Base-by-base conservation (phyloP, 2,329 filamentous ascomycete species). In the Fusarium tupiense region DNA sequence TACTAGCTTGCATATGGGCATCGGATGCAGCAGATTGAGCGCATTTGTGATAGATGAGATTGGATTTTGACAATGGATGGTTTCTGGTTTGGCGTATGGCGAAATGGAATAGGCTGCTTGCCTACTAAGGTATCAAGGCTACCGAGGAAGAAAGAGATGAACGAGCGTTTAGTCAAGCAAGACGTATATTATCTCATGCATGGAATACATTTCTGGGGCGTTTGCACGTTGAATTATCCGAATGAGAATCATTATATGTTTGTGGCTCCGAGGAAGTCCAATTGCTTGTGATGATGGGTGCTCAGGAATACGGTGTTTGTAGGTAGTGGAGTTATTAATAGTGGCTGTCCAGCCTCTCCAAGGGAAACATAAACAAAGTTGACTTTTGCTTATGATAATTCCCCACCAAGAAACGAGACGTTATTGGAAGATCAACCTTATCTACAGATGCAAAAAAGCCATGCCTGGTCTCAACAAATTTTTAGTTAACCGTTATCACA, bases 31-130 rank as follows among this genome's bases (percentile, higher is more conserved):
- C 61, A 73, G 61, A 71, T 72, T 79, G 76, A 72, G 76, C 62
- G 66, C 63, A 76, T 73, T 72, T 67, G 64, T 46, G 47, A 71
- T 65, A 64, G 69, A 69, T 44, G 59, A 68, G 59, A 64, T 47
- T 46, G 50, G 54, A 59, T 67, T 50, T 56, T 50, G 63, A 56
- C 41, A 62, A 16, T 61, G 64, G 54, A 44, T 38, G 31, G 52
- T 63, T 59, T 67, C 60, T 71, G 69, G 73, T 67, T 76, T 73
- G 76, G 76, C 72, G 76, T 56, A 74, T 53, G 72, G 76, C 70
- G 69, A 72, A 72, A 65, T 40, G 75, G 60, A 64, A 60, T 33
- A 49, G 59, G 67, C 24, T 41, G 33, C 0, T 35, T 35, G 24
- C 20, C 35, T 41, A 14, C 33, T 35, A 8, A 35, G 7, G 33